Conservation (phyloP, 2,329 filamentous ascomycete genomes). For the Sporothrix inflata region DNA sequence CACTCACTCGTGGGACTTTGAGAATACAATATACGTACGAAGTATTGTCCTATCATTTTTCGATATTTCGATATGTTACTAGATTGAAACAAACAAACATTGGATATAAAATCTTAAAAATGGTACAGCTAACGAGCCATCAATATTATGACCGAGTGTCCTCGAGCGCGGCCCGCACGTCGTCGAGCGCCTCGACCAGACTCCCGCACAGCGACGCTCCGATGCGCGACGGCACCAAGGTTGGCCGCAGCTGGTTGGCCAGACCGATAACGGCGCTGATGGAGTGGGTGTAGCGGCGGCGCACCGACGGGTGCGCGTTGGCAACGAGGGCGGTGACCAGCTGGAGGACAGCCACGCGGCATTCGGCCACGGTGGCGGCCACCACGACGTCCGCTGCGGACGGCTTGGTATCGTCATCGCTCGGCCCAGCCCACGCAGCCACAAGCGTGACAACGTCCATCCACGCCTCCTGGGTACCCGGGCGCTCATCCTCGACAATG, state of each 20-base stretch:
- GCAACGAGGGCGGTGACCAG: constrained; percentile 57
- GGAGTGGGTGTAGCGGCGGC: constrained; percentile 56
- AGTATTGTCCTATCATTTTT: too few species aligned
- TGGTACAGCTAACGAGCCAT: too few species aligned
- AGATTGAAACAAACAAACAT: too few species aligned
- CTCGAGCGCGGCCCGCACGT: constrained; percentile 42
- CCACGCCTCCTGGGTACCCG: constrained; percentile 55
- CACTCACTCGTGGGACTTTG: too few species aligned
- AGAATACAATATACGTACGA: too few species aligned
- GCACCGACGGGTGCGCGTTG: constrained; percentile 51
- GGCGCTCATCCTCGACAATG: constrained; percentile 52
- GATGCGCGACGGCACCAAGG: constrained; percentile 35
- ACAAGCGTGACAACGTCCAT: constrained; percentile 57
- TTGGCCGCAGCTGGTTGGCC: constrained; percentile 46
- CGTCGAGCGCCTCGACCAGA: constrained; percentile 50
- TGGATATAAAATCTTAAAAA: too few species aligned
- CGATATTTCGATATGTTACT: too few species aligned
- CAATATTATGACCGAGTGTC: not conserved
- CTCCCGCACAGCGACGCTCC: constrained; percentile 30
- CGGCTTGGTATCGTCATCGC: constrained; percentile 50
- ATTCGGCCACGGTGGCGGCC: constrained; percentile 47
- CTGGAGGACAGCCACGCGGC: constrained; percentile 58
- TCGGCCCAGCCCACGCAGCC: constrained; percentile 52
- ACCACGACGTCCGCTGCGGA: constrained; percentile 23
- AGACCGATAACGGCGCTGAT: constrained; percentile 55